A percentile compares a stretch with the other conserved stretches of the same genome.
Conservation (phyloP, 2,329 filamentous ascomycete species). For the Neonectria faginata region DNA sequence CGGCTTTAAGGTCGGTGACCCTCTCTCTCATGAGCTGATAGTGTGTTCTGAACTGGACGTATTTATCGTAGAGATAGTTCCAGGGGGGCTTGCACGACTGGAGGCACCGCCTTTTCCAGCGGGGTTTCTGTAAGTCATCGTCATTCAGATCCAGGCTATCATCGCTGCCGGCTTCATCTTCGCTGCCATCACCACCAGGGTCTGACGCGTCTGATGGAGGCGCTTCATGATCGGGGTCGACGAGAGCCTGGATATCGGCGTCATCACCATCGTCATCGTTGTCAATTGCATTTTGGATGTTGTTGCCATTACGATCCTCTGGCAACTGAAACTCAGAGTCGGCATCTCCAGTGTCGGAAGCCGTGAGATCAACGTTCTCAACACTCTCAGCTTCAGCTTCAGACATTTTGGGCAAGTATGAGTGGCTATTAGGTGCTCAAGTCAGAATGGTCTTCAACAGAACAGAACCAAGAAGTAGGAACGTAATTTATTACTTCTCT, state of each 20-base stretch:
- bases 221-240: background rate
- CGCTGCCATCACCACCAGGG: background rate
- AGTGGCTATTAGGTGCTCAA: background rate
- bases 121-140: background rate
- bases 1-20: background rate
- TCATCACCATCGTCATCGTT: background rate
- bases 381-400: background rate
- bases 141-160: too few species aligned
- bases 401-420: constrained; percentile 1
- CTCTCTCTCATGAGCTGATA: background rate
- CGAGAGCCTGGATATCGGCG: background rate
- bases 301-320: background rate
- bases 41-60: background rate
- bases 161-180: too few species aligned
- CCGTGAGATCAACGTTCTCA: constrained; percentile 2
- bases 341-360: background rate
- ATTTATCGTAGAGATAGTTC: background rate
- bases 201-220: background rate
- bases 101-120: background rate
- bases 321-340: background rate
- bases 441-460: background rate
- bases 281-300: background rate
- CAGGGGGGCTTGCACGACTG: constrained; percentile 5
- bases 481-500: background rate
- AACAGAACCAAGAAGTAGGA: background rate